These are phyloP conservation scores for Colletotrichum sp. DNA, from an alignment of 2,329 filamentous ascomycete genomes.

Conservation along the genomic window DNA sequence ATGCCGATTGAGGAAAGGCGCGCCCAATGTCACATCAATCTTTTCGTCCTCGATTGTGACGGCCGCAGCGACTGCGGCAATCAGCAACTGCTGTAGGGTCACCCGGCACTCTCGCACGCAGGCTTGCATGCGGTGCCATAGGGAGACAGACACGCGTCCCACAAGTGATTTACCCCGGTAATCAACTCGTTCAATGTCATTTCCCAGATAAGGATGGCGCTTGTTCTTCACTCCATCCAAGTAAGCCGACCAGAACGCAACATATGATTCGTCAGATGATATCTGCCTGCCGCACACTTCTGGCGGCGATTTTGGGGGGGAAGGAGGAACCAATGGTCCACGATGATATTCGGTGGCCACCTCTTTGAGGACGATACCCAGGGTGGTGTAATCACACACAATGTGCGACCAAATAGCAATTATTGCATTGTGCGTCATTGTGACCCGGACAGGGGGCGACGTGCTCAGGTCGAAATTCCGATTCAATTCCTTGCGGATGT, in stretches of 20 bases:
- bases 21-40: neutral
- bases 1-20: neutral
- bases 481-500: conserved; percentile 22
- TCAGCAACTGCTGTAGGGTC: neutral
- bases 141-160: neutral
- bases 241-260: neutral
- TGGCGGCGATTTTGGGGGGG: neutral
- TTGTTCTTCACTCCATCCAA: neutral
- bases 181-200: neutral
- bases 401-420: conserved; percentile 34
- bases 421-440: conserved; percentile 25
- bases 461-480: conserved; percentile 28
- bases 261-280: neutral
- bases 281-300: neutral
- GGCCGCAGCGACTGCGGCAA: neutral
- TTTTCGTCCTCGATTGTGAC: neutral
- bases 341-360: conserved; percentile 23
- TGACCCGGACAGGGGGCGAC: conserved; percentile 28
- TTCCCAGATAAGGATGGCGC: neutral
- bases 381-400: conserved; percentile 34
- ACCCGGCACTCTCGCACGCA: neutral
- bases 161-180: neutral
- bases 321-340: neutral
- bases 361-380: conserved; percentile 30
- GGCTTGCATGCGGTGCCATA: neutral